These are phyloP conservation scores for Pichia heedii DNA, from an alignment of 805 yeast species.

Conservation along the genomic window DNA sequence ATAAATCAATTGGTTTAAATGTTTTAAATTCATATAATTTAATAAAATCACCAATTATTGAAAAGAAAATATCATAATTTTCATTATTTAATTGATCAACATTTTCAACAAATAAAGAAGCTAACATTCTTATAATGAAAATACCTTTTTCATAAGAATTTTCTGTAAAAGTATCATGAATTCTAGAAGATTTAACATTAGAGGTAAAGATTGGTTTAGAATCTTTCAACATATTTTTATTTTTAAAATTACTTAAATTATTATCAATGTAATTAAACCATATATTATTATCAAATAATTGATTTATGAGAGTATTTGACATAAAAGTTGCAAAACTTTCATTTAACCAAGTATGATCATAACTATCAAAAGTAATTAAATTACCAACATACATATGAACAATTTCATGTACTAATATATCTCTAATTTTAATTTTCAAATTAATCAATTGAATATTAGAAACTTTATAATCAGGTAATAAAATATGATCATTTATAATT, in stretches of 20 bases:
- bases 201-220: conserved; percentile 30
- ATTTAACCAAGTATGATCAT: conserved; percentile 65
- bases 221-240: conserved; percentile 25
- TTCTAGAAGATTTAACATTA: conserved; percentile 29
- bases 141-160: conserved; percentile 55
- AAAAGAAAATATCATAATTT: conserved; percentile 24
- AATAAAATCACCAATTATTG: conserved; percentile 32
- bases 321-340: conserved; percentile 74
- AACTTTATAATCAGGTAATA: conserved; percentile 28
- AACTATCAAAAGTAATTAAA: conserved; percentile 53
- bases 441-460: conserved; percentile 12
- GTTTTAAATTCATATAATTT: conserved; percentile 27
- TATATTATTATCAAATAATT: conserved; percentile 16
- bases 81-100: conserved; percentile 21
- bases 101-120: conserved; percentile 30
- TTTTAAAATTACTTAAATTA: conserved; percentile 25
- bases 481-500: conserved; percentile 42
- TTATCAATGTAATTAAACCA: conserved; percentile 27
- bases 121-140: conserved; percentile 43
- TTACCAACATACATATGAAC: conserved; percentile 81
- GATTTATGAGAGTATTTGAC: conserved; percentile 34
- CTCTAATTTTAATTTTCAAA: conserved; percentile 30
- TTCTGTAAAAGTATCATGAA: conserved; percentile 40
- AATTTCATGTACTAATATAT: conserved; percentile 60
- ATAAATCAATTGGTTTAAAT: conserved; percentile 43